Conservation (phyloP, 257 asterid species). For the Gentiana dahurica region DNA sequence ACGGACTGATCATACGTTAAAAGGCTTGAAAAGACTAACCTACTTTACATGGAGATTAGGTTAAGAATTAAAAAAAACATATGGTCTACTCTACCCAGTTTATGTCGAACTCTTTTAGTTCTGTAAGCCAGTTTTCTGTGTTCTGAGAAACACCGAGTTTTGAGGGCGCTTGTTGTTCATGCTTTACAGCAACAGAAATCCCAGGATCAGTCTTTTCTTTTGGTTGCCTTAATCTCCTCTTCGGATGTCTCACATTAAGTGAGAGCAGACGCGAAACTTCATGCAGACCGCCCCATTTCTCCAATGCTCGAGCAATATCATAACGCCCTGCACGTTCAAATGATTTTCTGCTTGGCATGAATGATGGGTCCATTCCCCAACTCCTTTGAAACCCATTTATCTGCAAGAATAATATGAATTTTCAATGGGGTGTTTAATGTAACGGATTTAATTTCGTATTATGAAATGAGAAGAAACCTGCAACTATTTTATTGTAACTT, state of each 20-base stretch:
- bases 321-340: constrained; percentile 90
- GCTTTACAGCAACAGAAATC: constrained; percentile 17
- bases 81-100: constrained; percentile 59
- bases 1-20: too few species aligned
- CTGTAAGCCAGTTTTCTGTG: constrained; percentile 56
- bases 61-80: background rate
- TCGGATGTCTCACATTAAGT: constrained; percentile 73
- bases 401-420: constrained; percentile 23
- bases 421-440: background rate
- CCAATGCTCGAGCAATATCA: constrained; percentile 87
- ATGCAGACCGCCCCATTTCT: constrained; percentile 97
- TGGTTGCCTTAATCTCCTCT: constrained; percentile 40
- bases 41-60: too few species aligned
- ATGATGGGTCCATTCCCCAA: constrained; percentile 94
- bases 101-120: constrained; percentile 64
- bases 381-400: constrained; percentile 73
- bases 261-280: constrained; percentile 86
- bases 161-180: constrained; percentile 19
- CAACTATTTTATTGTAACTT: background rate
- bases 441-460: too few species aligned
- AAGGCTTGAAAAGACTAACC: too few species aligned
- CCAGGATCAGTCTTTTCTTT: constrained; percentile 41
- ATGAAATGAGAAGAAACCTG: background rate
- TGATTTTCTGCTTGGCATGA: constrained; percentile 94
- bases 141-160: constrained; percentile 47